Evolutionary conservation across 768 basidiomycete species (phyloP).

Genomic region (Boletus huronensis): DNA sequence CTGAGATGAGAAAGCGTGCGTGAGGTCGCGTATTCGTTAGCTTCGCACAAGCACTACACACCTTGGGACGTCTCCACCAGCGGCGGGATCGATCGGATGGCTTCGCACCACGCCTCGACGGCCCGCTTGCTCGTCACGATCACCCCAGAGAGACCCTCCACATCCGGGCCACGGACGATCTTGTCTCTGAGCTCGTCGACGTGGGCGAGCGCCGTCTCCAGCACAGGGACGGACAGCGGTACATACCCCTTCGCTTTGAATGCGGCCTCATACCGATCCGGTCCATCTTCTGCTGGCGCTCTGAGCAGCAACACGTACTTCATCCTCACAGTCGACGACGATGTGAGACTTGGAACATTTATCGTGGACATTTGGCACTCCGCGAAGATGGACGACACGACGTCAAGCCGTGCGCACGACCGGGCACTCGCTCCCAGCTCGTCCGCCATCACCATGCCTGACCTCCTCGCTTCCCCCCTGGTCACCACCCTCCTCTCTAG

Average conservation of each 20-base stretch:
- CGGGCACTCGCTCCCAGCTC: not conserved
- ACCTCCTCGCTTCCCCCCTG: conserved; percentile 13
- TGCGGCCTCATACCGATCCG: conserved; percentile 57
- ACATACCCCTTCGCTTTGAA: conserved; percentile 48
- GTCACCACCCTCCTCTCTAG: conserved; percentile 16
- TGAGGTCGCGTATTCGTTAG: not conserved
- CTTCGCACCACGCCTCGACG: conserved; percentile 65
- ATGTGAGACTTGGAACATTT: not conserved
- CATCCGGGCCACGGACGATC: conserved; percentile 38
- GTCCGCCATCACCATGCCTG: not conserved
- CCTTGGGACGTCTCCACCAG: conserved; percentile 4
- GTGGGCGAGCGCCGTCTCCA: conserved; percentile 63
- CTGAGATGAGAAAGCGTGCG: conserved; percentile 18
- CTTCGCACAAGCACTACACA: not conserved
- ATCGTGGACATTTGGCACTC: conserved; percentile 10
- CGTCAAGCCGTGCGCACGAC: not conserved
- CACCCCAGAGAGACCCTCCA: conserved; percentile 47
- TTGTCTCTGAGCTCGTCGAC: conserved; percentile 40
- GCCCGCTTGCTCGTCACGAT: conserved; percentile 78
- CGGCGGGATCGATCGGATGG: conserved; percentile 23
- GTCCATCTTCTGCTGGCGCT: conserved; percentile 29
- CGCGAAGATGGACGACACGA: not conserved
- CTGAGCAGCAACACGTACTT: conserved; percentile 42
- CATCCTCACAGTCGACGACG: conserved; percentile 10
- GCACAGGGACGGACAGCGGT: conserved; percentile 62